Conservation (phyloP, 2,329 filamentous ascomycete species). For the Neofusicoccum ribis region DNA sequence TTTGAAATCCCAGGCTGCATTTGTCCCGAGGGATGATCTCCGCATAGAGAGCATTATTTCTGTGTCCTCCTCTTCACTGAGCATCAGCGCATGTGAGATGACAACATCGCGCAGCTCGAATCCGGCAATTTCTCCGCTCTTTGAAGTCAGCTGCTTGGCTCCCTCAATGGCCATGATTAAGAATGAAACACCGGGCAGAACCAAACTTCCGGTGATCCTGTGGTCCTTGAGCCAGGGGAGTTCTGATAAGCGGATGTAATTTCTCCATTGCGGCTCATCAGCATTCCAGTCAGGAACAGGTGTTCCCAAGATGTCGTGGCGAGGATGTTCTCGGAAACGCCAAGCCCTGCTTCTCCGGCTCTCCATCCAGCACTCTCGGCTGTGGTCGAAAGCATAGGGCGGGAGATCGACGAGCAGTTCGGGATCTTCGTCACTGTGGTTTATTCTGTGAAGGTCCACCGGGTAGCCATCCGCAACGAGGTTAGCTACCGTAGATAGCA, state of each 20-base stretch:
- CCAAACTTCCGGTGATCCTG: constrained; percentile 25
- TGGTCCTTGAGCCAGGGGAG: constrained; percentile 51
- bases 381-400: constrained; percentile 1
- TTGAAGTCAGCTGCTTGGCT: neutral
- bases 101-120: constrained; percentile 3
- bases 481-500: neutral
- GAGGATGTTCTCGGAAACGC: constrained; percentile 21
- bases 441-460: constrained; percentile 1
- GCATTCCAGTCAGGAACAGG: constrained; percentile 32
- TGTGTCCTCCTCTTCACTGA: neutral
- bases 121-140: neutral
- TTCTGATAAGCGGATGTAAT: constrained; percentile 41
- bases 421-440: constrained; percentile 11
- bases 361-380: constrained; percentile 28
- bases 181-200: neutral
- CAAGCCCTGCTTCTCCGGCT: constrained; percentile 25
- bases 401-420: constrained; percentile 1
- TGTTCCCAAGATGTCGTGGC: constrained; percentile 29
- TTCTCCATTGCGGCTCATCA: constrained; percentile 44
- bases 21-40: neutral
- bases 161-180: constrained; percentile 7
- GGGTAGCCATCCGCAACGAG: neutral
- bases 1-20: neutral
- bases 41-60: constrained; percentile 10
- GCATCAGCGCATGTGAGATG: constrained; percentile 4